Base-by-base conservation (phyloP, 2,329 filamentous ascomycete species). In the Diaporthe eres region DNA sequence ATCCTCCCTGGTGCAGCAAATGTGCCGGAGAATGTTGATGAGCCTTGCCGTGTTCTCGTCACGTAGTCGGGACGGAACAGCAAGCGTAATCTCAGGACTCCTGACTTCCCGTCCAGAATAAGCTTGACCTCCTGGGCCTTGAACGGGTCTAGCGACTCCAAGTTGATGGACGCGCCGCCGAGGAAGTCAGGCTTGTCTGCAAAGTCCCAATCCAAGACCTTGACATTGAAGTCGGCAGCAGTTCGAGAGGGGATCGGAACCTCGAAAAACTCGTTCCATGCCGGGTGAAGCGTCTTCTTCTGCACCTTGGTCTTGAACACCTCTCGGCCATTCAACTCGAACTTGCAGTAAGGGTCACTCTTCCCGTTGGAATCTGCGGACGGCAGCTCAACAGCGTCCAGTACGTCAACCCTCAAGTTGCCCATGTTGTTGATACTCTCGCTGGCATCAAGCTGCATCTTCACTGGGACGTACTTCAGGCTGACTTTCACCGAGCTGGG, bases 351-450 rank as follows among this genome's bases (percentile, higher is more conserved):
- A 6, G 97, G 97, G 82, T 99, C 97, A 80, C 95, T 98, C 89
- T 94, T 98, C 79, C 97, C 97, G 82, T 99, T 99, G 47, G 95
- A 93, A 82, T 99, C 97, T 39, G 96, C 96, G 1, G 97, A 93
- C 10, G 97, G 97, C n/a, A 99, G 90, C 76, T 98, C 93, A 12
- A 91, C 87, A 25, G 93, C 97, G 83, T 98, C 95, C 51, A 98
- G 87, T 25, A 99, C 90, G 81, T 98, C 95, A n/a, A 99, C 95
- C 28, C 96, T 94, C 31, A 99, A 92, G 75, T 92, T 96, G 76
- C 97, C 97, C 92, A 98, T 98, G 85, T 99, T 99, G 90, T 98
- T 98, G 88, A 99, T 98, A 81, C 95, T 98, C 85, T 99, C 97
- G 80, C 93, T 95, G 0, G 97, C 94, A 81, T 99, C 95, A 67